These are phyloP conservation scores for Neurospora sublineolata DNA, from an alignment of 495 filamentous ascomycete genomes.

Conservation along the genomic window DNA sequence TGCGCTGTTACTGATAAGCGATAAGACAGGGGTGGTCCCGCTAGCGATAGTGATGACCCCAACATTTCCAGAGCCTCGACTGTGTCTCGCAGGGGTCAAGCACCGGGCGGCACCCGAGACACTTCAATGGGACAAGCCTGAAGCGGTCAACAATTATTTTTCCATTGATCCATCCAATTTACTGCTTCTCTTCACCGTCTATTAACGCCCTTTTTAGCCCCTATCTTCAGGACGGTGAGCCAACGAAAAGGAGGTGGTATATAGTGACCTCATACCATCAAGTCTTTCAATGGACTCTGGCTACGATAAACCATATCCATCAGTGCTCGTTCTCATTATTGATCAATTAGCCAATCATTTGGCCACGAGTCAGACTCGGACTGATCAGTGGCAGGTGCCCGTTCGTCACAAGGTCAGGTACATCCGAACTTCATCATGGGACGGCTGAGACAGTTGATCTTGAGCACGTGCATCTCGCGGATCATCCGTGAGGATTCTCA, in stretches of 20 bases:
- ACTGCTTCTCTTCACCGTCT: background rate
- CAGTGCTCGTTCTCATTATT: background rate
- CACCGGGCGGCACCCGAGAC: background rate
- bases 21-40: background rate
- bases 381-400: background rate
- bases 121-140: background rate
- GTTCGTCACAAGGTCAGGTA: background rate
- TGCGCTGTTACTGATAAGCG: background rate
- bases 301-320: background rate
- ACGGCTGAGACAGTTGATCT: background rate
- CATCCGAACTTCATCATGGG: background rate
- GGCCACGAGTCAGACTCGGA: constrained; percentile 13
- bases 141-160: background rate
- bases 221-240: background rate
- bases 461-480: background rate
- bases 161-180: background rate
- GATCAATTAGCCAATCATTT: constrained; percentile 7
- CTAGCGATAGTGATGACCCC: background rate
- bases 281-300: background rate
- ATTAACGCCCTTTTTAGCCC: background rate
- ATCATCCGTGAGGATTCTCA: background rate
- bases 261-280: background rate
- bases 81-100: background rate
- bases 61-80: background rate
- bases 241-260: background rate